Conservation (phyloP, 495 filamentous ascomycete species). For the Stereocaulon alpinum region DNA sequence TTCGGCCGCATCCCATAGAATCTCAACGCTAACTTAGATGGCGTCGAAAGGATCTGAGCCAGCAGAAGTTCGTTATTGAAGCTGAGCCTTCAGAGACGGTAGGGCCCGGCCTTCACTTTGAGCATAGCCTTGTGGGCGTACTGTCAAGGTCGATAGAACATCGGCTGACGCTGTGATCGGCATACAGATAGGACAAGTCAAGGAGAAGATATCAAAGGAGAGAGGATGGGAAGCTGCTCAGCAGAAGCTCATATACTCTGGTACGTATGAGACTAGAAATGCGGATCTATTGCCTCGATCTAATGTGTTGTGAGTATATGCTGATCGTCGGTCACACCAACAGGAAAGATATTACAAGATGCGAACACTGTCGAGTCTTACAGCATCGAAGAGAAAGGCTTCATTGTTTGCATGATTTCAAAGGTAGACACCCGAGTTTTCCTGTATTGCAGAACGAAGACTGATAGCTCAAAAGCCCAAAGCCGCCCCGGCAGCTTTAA, state of each 20-base stretch:
- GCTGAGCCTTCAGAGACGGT: constrained; percentile 88
- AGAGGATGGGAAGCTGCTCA: constrained; percentile 83
- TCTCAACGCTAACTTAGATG: neutral
- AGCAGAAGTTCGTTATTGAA: constrained; percentile 93
- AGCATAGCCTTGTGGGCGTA: neutral
- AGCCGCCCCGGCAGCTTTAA: constrained; percentile 47
- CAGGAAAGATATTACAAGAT: constrained; percentile 97
- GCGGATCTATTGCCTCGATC: neutral
- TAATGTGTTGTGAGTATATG: neutral
- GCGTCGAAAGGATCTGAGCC: constrained; percentile 71
- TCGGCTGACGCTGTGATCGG: constrained; percentile 29
- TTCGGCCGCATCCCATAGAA: neutral
- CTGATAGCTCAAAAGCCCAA: constrained; percentile 46
- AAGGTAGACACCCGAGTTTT: constrained; percentile 53
- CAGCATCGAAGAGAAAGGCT: constrained; percentile 98
- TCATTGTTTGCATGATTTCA: constrained; percentile 91
- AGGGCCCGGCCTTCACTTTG: constrained; percentile 30
- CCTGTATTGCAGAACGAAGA: constrained; percentile 3
- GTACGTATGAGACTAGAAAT: constrained; percentile 39
- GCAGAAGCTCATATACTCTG: constrained; percentile 95
- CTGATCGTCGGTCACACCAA: constrained; percentile 13
- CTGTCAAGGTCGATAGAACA: constrained; percentile 16
- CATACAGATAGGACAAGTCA: constrained; percentile 69
- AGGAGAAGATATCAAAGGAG: constrained; percentile 77
- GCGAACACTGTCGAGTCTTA: constrained; percentile 89